Evolutionary conservation across 2,329 filamentous ascomycete genomes (phyloP), one percentile per base, ranked within the genome.

Genomic region (Aureobasidium sp.): DNA sequence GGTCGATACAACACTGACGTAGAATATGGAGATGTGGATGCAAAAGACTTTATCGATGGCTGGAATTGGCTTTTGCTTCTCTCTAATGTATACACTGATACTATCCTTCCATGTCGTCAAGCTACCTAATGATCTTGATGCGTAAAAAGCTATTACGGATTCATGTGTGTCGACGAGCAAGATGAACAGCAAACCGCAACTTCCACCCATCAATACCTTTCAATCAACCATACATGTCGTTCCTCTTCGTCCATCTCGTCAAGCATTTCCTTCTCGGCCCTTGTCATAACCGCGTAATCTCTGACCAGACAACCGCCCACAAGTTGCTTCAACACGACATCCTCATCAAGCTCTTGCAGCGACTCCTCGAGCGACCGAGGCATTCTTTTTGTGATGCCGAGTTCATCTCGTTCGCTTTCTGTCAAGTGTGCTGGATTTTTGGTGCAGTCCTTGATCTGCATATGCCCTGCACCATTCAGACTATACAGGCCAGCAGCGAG

Each of bases 401-500:
- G 72, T n/a, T 74, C 71, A 35, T 66, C 66, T 53, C 82, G 76
- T 63, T 84, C 76, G 21, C 74, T 73, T 0, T 71, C 69, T 0
- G 72, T 77, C 61, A 88, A 66, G 27, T 62, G 68, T 0, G 79
- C 78, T 1, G 85, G 83, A 64, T 86, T 55, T 67, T 66, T 60
- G 8, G 67, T 67, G 63, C 83, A 84, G 66, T 89, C 84, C 33
- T 74, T 69, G 73, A 78, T 78, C 13, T 68, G 67, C 50, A 87
- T 70, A 50, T 71, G 64, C 59, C 76, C 72, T 1, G 73, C 70
- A 0, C 74, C 70, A 1, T 69, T 65, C 2, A 89, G 65, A 0
- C 87, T 87, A 1, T 78, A 63, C 0, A 81, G 72, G 0, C 88
- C 88, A 0, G 82, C 82, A 0, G 77, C 78, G 0, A 90, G 68